phyloP scores from a whole-genome alignment of 2,329 filamentous ascomycete species.

The Pyrenochaeta sp. region DNA sequence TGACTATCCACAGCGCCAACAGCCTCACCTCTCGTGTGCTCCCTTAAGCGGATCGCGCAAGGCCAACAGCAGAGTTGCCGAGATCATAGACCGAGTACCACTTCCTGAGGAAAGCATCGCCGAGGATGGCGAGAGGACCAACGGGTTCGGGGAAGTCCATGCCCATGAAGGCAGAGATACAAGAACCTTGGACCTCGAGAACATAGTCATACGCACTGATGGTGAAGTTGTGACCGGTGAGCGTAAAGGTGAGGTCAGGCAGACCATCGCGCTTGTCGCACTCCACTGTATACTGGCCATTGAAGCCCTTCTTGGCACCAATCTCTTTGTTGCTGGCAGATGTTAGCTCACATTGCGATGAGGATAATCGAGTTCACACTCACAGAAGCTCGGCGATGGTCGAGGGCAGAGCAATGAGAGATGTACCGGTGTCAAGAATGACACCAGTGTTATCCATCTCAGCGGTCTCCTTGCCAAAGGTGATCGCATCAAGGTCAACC shows the following conservation, averaged over 20 bases:
- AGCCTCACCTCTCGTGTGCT: conserved; percentile 5
- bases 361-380: conserved; percentile 47
- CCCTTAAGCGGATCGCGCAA: conserved; percentile 87
- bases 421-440: conserved; percentile 98
- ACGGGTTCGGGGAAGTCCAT: conserved; percentile 85
- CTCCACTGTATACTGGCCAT: conserved; percentile 94
- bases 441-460: conserved; percentile 94
- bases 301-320: conserved; percentile 96
- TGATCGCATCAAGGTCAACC: conserved; percentile 92
- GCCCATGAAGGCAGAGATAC: conserved; percentile 97
- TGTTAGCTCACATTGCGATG: too few species aligned
- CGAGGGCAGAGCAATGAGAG: conserved; percentile 91
- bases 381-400: conserved; percentile 89
- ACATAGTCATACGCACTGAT: conserved; percentile 93
- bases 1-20: conserved; percentile 3
- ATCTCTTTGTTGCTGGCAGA: conserved; percentile 81
- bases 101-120: conserved; percentile 80
- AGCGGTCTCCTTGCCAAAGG: conserved; percentile 83
- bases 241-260: conserved; percentile 89
- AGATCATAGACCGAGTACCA: conserved; percentile 98
- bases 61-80: conserved; percentile 84
- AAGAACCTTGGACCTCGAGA: conserved; percentile 91
- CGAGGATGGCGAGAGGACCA: conserved; percentile 92
- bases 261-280: conserved; percentile 83
- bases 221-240: conserved; percentile 91